Evolutionary conservation across 1,139 yeast species (phyloP), one percentile per base, ranked within the genome.

Genomic region (Kazachstania sp.): DNA sequence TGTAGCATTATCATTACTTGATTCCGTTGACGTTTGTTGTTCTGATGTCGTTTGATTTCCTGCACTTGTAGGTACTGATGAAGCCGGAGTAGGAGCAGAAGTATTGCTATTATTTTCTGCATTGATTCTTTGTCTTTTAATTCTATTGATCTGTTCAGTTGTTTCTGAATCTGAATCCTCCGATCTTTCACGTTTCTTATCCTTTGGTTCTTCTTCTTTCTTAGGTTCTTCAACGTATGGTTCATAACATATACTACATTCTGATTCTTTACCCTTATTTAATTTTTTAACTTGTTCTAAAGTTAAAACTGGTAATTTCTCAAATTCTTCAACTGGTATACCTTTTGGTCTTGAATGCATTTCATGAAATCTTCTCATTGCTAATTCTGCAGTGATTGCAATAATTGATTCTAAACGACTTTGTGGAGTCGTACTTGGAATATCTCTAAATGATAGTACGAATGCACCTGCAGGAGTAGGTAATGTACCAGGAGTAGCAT

Each of bases 221-320:
- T n/a, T n/a, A 4, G 49, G 48, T 40, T 54, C 58, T 44, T 52
- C 60, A n/a, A 55, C 74, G 57, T 72, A 81, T 13, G 69, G 68
- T 35, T 83, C 90, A 56, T 79, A 81, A 63, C 92, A 83, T 37
- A 83, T 81, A n/a, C 86, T 71, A 57, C 92, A 83, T 29, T 45
- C 47, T 3, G 66, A 66, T 13, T 58, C 61, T n/a, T 65, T 64
- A 4, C 67, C 69, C 29, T 71, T 51, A 2, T 71, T 72, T 1
- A 58, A 56, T 11, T 40, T 31, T 15, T 23, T 36, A 1, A 64
- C 48, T 20, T 54, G 56, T 4, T 45, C 41, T 12, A 56, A 16
- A 4, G 58, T 53, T 37, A 68, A 65, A 0, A 67, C 60, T 2
- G 77, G 76, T 50, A 79, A 71, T 5, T 71, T 66, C 31, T 75